Evolutionary conservation across 2,329 filamentous ascomycete genomes (phyloP), one percentile per base, ranked within the genome.

Genomic region (Penicillium decumbens): DNA sequence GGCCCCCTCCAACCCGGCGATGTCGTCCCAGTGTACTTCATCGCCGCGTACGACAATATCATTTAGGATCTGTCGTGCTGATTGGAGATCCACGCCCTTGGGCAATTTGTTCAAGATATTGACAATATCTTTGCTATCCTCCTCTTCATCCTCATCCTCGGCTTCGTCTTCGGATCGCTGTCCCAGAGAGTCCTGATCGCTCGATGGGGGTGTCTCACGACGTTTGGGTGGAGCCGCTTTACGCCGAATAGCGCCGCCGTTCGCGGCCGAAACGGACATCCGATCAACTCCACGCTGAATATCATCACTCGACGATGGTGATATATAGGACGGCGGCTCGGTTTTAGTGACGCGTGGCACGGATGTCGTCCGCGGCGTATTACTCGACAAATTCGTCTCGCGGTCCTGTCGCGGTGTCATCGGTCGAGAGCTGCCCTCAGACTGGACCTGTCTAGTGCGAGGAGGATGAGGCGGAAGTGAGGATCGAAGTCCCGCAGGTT

Each of bases 11-110:
- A 98, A 75, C 0, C 93, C 93, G 0, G 93, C 91, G 49, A 98
- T 87, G 65, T 98, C 93, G 41, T 83, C 81, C 93, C 93, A 98
- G 61, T 88, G 89, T 1, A 98, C 93, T 65, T 95, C 88, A 61
- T 98, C 93, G 6, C 93, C 93, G 55, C 92, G 83, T 12, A 97
- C 85, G 2, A 98, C 87, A 51, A 98, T 95, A 58, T 98, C 93
- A 63, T 96, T 96, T 50, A 97, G 77, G 27, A 98, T 96, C 54
- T 96, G 89, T 63, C 88, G 88, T 0, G 92, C 93, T 3, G 91
- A 88, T 24, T 79, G 75, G 57, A 85, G 81, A 64, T 98, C 93
- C 3, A 96, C 82, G 0, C 90, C 90, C 45, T 84, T 80, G 0
- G 91, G 91, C 1, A 97, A 72, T 49, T 85, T 85, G 63, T 88